Evolutionary conservation across 495 filamentous ascomycete genomes (phyloP), one percentile per base, ranked within the genome.

Genomic region (Neurospora sp.): DNA sequence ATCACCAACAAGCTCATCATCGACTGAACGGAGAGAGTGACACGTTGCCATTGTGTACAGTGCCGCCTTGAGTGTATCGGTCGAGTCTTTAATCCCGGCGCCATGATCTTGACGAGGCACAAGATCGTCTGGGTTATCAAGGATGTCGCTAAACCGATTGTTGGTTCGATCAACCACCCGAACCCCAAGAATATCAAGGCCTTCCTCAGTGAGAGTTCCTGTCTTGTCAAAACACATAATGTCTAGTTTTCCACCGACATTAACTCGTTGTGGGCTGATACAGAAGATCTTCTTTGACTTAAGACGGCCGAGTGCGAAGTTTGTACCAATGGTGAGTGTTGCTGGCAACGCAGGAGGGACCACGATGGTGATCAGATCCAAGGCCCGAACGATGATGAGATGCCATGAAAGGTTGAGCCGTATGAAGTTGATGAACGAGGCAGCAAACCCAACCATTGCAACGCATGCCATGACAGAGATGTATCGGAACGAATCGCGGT

Each of bases 211-310:
- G 31, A 99, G 84, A 16, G 96, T 99, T 22, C 96, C 96, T 3
- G 96, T 99, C 79, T 99, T 99, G 81, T 99, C 96, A 75, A 99
- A 99, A 82, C 96, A 98, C 77, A 99, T 89, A 40, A 98, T 86
- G 81, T 99, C 96, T 8, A 99, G 84, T 79, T 98, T 98, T 7
- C 96, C 96, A 18, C 92, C 95, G 37, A 99, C 93, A 77, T 98
- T 98, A 48, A 99, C 94, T 74, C 90, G 88, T 78, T 99, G 96
- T 1, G 96, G 96, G 76, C 94, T 98, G 74, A 98, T 99, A 79
- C 96, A 99, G 76, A 96, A 99, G 61, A 99, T 98, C 37, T 92
- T 85, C 76, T 96, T 93, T 73, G 88, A 87, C 81, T 92, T 97
- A 35, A 99, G 85, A 27, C 96, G 88, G 6, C 90, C 90, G 20